Base-by-base conservation (phyloP, 2,329 filamentous ascomycete species). In the Colletotrichum echinochloae region DNA sequence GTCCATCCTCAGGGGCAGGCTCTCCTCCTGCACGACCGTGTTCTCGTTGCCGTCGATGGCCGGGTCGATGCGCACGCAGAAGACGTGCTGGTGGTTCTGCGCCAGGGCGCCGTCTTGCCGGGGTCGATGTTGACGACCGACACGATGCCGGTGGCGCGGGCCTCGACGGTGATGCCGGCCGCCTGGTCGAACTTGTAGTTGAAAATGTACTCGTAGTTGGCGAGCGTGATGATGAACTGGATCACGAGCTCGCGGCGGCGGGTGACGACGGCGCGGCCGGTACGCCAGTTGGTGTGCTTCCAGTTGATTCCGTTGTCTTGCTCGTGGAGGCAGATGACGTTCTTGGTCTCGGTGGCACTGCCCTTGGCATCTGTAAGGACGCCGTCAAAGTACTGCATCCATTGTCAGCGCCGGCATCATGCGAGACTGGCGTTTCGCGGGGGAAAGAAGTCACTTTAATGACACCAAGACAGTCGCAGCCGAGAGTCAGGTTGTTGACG, bases 401-500 rank as follows among this genome's bases (percentile, higher is more conserved):
- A 39, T 9, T 28, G 44, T 69, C n/a, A 54, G 48, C 16, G 11
- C 11, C 26, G 48, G 30, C 6, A 5, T 9, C 23, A 18, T 16
- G 48, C 8, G 48, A 30, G 7, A 18, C 8, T 1, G 20, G 26
- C 26, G 3, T 8, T 1, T 9, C 11, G 26, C 7, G 16, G 14
- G n/a, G n/a, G n/a, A n/a, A n/a, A n/a, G 33, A 46, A 30, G 28
- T 28, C 44, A 59, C 67, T 57, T 70, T 70, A 51, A 70, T 70
- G 3, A 70, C 67, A 23, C 67, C 67, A 0, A 93, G 83, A 75
- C 91, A 90, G 75, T 93, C 91, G 71, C 90, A 92, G 23, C 91
- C 90, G 1, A 92, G 83, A n/a, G 84, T 83, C 2, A 93, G 83
- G 73, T 92, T 92, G 77, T 92, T 92, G 26, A 89, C 88, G 72